Base-by-base conservation (phyloP, 768 basidiomycete genomes). In the Pulveroboletus sp. region DNA sequence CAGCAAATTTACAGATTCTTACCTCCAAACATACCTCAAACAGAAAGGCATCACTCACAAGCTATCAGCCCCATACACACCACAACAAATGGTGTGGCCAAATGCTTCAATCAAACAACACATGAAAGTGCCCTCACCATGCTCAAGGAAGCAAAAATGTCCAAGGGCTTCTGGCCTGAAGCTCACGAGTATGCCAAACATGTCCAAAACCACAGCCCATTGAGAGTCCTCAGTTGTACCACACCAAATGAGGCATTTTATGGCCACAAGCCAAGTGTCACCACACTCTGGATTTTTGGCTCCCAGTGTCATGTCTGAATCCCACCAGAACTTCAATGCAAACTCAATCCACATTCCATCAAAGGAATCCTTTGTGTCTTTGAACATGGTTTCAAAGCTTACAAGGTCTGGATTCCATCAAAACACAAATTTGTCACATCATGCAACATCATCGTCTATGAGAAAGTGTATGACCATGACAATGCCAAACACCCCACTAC, bases 71-170 rank as follows among this genome's bases (percentile, higher is more conserved):
- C n/a, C n/a, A n/a, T n/a, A n/a, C n/a, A n/a, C n/a, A n/a, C n/a
- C n/a, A n/a, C n/a, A n/a, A n/a, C n/a, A n/a, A n/a, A n/a, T n/a
- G n/a, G n/a, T n/a, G n/a, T n/a, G n/a, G n/a, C n/a, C n/a, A n/a
- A n/a, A n/a, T n/a, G n/a, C n/a, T 58, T 63, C 10, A 68, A 68
- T 29, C 56, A 63, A 2, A 68, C 64, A 0, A 46, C 62, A 2
- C 46, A 62, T 12, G 58, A 67, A 12, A 43, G 51, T 24, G 60
- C 56, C 0, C 56, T 61, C 2, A 58, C 66, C 0, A 61, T 64
- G 52, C 52, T 67, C 2, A 51, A 60, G 20, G 59, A 53, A 14
- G 45, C 55, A 14, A 36, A 53, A 1, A 36, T 68, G 4, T 56
- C 59, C 0, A 39, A 54, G 4, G 37, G 46, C 0, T 57, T 68